Percentiles rank a stretch among this genome's conserved stretches.
phyloP scores from a whole-genome alignment of 2,329 filamentous ascomycete genomes.

The Trichoderma endophyticum region DNA sequence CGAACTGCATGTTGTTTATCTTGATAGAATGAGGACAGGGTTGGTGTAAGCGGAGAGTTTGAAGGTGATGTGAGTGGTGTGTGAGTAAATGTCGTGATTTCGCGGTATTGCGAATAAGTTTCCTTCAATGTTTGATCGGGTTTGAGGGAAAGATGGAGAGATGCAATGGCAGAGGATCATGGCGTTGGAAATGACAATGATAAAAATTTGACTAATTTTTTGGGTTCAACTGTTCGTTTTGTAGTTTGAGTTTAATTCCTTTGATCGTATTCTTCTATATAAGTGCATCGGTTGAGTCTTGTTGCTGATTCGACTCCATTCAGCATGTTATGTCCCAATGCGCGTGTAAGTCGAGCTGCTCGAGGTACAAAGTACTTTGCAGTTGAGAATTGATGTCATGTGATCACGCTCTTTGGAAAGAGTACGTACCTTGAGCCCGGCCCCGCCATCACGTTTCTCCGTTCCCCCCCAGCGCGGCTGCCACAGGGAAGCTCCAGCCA shows the following conservation, averaged over 20 bases:
- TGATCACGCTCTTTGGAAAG: background rate
- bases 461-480: constrained; percentile 18
- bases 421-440: background rate
- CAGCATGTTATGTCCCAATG: background rate
- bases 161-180: background rate
- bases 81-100: background rate
- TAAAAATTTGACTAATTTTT: background rate
- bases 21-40: background rate
- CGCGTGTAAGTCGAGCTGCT: background rate
- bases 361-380: background rate
- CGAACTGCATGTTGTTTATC: background rate
- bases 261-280: background rate
- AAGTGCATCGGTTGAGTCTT: background rate
- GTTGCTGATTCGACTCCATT: background rate
- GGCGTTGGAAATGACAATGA: background rate
- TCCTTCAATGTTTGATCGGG: background rate
- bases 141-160: background rate
- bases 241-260: too few species aligned
- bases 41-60: background rate
- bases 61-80: rapidly evolving
- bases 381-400: background rate
- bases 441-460: constrained; percentile 33
- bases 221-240: too few species aligned
- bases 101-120: background rate
- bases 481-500: constrained; percentile 20